These are phyloP conservation scores for Pseudozyma hubeiensis DNA, from an alignment of 1,284 basidiomycete species.

Conservation along the genomic window DNA sequence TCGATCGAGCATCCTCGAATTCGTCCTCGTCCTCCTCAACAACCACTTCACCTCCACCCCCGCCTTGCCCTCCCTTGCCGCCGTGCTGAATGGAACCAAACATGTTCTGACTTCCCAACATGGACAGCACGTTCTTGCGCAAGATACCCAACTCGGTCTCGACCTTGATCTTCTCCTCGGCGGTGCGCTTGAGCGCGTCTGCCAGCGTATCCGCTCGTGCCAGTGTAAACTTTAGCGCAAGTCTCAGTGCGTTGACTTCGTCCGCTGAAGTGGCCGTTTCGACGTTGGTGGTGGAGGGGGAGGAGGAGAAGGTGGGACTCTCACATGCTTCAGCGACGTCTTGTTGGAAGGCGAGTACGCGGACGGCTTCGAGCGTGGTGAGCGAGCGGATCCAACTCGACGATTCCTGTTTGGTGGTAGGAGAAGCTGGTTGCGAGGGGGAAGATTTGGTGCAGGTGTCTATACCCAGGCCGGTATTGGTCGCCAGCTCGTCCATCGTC, in stretches of 20 bases:
- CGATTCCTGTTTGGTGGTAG: conserved; percentile 9
- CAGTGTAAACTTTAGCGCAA: conserved; percentile 32
- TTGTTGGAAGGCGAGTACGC: conserved; percentile 36
- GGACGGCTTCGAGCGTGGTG: conserved; percentile 37
- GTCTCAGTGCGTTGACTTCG: conserved; percentile 29
- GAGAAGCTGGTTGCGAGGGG: conserved; percentile 3
- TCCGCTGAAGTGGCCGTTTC: background rate
- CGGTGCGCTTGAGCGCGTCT: conserved; percentile 16
- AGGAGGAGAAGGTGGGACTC: background rate
- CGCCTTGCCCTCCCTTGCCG: background rate
- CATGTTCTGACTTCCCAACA: conserved; percentile 24
- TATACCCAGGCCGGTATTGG: conserved; percentile 9
- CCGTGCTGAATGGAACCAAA: background rate
- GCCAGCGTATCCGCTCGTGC: conserved; percentile 23
- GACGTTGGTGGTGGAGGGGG: background rate
- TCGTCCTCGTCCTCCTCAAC: background rate
- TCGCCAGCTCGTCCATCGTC: conserved; percentile 7
- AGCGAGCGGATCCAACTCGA: conserved; percentile 37
- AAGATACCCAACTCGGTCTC: conserved; percentile 32
- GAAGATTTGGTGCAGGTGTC: background rate
- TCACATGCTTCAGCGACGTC: background rate
- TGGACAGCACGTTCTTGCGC: conserved; percentile 33
- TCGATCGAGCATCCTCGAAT: conserved; percentile 10
- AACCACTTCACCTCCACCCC: background rate
- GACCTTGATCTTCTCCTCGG: conserved; percentile 25